Percentiles rank a stretch among this genome's conserved stretches.
Conservation (phyloP, 78 protist genomes). For the Protostelium mycophagum region DNA sequence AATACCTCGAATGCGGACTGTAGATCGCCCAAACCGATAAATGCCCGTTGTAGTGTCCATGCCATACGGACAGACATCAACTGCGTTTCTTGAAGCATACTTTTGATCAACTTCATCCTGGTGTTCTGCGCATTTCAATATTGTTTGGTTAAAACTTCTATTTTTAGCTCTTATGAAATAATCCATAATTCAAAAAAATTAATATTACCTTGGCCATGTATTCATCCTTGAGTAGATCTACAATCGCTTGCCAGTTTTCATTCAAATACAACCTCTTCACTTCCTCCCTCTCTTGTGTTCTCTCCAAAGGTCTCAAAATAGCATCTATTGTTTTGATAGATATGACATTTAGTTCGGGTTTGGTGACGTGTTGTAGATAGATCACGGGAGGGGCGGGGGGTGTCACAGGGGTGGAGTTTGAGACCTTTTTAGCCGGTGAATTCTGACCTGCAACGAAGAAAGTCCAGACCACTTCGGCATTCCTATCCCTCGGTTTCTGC, state of each 20-base stretch:
- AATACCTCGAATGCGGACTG: neutral
- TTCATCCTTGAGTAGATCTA: neutral
- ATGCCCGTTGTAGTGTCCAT: neutral
- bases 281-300: neutral
- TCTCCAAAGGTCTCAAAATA: neutral
- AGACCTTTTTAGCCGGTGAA: neutral
- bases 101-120: too few species aligned
- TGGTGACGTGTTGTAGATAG: neutral
- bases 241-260: neutral
- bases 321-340: neutral
- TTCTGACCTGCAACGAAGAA: neutral
- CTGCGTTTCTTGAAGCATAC: neutral
- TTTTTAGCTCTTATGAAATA: too few species aligned
- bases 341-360: neutral
- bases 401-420: neutral
- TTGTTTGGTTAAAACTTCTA: neutral
- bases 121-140: neutral
- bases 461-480: neutral
- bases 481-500: neutral
- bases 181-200: neutral
- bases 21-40: neutral
- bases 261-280: neutral
- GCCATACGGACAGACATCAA: too few species aligned
- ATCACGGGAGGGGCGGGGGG: neutral
- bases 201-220: neutral